These are phyloP conservation scores for Podospora pseudoanserina DNA, from an alignment of 495 filamentous ascomycete genomes.

Conservation along the genomic window DNA sequence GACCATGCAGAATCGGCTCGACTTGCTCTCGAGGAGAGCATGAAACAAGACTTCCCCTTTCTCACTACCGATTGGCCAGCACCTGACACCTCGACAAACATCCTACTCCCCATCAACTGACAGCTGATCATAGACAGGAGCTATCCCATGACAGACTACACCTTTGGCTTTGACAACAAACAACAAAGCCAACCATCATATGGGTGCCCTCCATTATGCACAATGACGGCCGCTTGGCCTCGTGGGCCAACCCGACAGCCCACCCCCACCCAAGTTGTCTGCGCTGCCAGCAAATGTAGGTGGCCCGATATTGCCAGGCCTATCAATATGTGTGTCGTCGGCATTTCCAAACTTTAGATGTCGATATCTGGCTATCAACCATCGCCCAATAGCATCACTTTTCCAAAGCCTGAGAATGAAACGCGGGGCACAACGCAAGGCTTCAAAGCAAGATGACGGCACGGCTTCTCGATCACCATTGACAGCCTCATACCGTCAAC, in stretches of 20 bases:
- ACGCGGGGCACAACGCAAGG: conserved; percentile 1
- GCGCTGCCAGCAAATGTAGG: not conserved
- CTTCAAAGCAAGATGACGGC: not conserved
- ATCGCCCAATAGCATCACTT: not conserved
- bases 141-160: not conserved
- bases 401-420: not conserved
- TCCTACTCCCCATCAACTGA: not conserved
- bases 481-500: not conserved
- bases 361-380: not conserved
- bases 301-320: too few species aligned
- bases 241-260: not conserved
- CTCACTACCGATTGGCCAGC: conserved; percentile 10
- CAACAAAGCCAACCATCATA: not conserved
- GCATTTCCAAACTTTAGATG: not conserved
- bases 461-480: not conserved
- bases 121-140: not conserved
- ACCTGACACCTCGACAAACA: not conserved
- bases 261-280: not conserved
- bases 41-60: conserved; percentile 13
- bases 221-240: not conserved
- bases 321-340: not conserved
- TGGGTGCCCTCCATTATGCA: not conserved
- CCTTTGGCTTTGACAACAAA: not conserved
- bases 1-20: not conserved
- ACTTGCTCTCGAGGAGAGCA: conserved; percentile 5